Percentiles rank a stretch among this genome's conserved stretches.
Evolutionary conservation across 768 basidiomycete species (phyloP).

Genomic region (Lactifluus echinatus): DNA sequence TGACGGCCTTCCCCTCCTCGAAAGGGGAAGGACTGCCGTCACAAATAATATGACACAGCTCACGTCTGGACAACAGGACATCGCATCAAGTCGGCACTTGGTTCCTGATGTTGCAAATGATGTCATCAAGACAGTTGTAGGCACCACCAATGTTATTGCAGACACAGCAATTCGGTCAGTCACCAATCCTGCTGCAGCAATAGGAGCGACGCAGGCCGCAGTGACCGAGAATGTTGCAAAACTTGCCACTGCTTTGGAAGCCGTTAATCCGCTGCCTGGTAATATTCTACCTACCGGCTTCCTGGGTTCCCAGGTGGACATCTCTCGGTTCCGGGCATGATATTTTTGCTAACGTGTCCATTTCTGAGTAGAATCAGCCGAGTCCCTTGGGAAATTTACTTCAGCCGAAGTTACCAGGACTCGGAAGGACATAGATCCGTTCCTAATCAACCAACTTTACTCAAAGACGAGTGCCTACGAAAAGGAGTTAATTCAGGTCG

Average conservation of each 20-base stretch:
- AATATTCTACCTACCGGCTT: background rate
- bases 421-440: background rate
- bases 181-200: background rate
- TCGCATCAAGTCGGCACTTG: background rate
- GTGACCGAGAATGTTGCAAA: background rate
- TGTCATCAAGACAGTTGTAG: background rate
- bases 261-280: background rate
- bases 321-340: background rate
- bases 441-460: background rate
- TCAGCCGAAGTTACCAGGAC: slow-evolving; percentile 3
- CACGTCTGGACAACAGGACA: background rate
- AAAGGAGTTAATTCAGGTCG: background rate
- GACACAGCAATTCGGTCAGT: background rate
- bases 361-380: background rate
- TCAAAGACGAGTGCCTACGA: background rate
- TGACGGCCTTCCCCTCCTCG: background rate
- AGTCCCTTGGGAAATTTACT: background rate
- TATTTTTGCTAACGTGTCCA: background rate
- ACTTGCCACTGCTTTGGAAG: background rate
- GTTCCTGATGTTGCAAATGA: background rate
- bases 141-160: background rate
- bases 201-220: background rate
- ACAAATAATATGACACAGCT: background rate
- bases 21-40: background rate
- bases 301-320: background rate